Evolutionary conservation across 1,284 basidiomycete species (phyloP).

Genomic region (Cutaneotrichosporon cavernicola): DNA sequence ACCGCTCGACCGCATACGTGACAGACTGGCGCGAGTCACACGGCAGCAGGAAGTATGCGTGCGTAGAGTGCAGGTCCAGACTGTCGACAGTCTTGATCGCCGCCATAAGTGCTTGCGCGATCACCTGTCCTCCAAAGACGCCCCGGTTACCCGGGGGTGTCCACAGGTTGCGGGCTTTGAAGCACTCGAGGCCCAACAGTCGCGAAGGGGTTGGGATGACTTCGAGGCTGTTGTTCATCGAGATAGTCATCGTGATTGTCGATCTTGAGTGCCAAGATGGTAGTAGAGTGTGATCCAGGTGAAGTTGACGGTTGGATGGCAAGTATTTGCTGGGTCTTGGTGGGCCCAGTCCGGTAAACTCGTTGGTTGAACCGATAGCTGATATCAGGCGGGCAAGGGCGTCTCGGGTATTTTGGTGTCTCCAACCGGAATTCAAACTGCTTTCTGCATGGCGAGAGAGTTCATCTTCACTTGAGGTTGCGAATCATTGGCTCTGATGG

Average conservation of each 20-base stretch:
- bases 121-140: constrained; percentile 82
- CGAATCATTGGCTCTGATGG: no score
- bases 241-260: neutral
- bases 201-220: constrained; percentile 3
- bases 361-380: neutral
- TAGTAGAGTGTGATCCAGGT: neutral
- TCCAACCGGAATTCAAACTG: no score
- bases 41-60: constrained; percentile 59
- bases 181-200: constrained; percentile 41
- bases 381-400: neutral
- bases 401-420: neutral
- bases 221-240: neutral
- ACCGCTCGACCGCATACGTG: constrained; percentile 74
- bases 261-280: neutral
- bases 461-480: no score
- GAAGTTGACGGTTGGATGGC: neutral
- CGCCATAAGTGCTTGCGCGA: constrained; percentile 78
- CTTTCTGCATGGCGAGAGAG: no score
- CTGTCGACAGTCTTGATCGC: constrained; percentile 71
- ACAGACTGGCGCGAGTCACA: constrained; percentile 69
- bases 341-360: neutral
- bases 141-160: constrained; percentile 67
- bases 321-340: neutral
- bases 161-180: constrained; percentile 71
- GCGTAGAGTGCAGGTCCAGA: constrained; percentile 60